Conservation (phyloP, 345 rosid genomes). For the Corchorus capsularis region DNA sequence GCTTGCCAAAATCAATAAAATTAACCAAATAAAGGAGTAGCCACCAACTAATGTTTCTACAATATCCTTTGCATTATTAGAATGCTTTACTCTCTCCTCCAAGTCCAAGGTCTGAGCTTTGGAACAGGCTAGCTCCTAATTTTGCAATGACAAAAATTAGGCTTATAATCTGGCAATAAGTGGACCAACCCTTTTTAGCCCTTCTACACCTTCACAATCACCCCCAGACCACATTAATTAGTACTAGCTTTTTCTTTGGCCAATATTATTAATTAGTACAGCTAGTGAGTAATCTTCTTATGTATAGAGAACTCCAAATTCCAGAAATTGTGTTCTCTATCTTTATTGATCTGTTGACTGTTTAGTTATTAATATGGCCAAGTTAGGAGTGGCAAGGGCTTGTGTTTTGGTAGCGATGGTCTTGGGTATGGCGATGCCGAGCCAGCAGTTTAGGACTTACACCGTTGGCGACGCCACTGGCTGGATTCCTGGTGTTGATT, state of each 20-base stretch:
- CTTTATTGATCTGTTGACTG: neutral
- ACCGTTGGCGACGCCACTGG: conserved; percentile 62
- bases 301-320: neutral
- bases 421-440: conserved; percentile 26
- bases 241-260: too few species aligned
- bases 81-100: too few species aligned
- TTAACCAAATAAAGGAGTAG: neutral
- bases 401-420: neutral
- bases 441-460: conserved; percentile 46
- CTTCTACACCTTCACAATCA: neutral
- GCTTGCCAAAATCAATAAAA: neutral
- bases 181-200: neutral
- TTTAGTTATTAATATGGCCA: neutral
- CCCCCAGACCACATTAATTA: too few species aligned
- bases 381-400: neutral
- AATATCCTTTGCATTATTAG: too few species aligned
- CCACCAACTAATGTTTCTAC: too few species aligned
- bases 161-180: neutral
- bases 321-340: neutral
- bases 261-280: too few species aligned
- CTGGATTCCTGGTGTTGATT: conserved; percentile 67
- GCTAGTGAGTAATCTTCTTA: neutral
- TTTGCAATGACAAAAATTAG: too few species aligned
- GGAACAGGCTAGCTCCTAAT: too few species aligned
- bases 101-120: too few species aligned